Evolutionary conservation across 805 yeast species (phyloP).

Genomic region (Nakazawaea laoshanensis): DNA sequence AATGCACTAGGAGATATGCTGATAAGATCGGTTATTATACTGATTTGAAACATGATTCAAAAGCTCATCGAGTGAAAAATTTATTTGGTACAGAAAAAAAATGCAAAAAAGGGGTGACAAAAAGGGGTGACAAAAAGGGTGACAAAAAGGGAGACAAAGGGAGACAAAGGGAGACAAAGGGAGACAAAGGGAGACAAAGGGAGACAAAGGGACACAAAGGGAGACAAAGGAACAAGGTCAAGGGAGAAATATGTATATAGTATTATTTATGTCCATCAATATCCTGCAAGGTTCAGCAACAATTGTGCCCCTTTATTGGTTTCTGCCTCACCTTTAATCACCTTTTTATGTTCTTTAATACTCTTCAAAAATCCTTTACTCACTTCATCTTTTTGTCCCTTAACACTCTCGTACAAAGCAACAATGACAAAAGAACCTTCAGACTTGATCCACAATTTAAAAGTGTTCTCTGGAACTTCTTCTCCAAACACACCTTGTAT

Average conservation of each 20-base stretch:
- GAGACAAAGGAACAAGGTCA: too few species aligned
- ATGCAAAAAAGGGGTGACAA: too few species aligned
- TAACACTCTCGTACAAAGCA: constrained; percentile 63
- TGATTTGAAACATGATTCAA: constrained; percentile 67
- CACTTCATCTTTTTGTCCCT: constrained; percentile 27
- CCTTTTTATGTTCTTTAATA: constrained; percentile 42
- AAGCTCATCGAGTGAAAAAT: not conserved
- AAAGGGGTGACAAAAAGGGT: too few species aligned
- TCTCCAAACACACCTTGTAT: constrained; percentile 33
- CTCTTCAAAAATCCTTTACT: constrained; percentile 40
- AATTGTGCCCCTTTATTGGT: constrained; percentile 62
- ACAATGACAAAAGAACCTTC: constrained; percentile 78
- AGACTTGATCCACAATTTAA: constrained; percentile 61
- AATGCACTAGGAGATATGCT: constrained; percentile 85
- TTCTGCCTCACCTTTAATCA: constrained; percentile 29
- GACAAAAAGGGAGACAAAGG: too few species aligned
- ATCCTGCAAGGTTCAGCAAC: constrained; percentile 26
- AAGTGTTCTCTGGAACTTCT: constrained; percentile 41
- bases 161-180: too few species aligned
- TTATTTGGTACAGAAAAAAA: too few species aligned
- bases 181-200: too few species aligned
- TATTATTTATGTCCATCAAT: too few species aligned
- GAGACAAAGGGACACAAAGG: too few species aligned
- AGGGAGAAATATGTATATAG: too few species aligned
- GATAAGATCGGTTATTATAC: constrained; percentile 75